Percentiles rank a stretch among this genome's conserved stretches.
These are phyloP conservation scores for Phytophthora pluvialis DNA, from an alignment of 352 stramenopile genomes.

Conservation along the genomic window DNA sequence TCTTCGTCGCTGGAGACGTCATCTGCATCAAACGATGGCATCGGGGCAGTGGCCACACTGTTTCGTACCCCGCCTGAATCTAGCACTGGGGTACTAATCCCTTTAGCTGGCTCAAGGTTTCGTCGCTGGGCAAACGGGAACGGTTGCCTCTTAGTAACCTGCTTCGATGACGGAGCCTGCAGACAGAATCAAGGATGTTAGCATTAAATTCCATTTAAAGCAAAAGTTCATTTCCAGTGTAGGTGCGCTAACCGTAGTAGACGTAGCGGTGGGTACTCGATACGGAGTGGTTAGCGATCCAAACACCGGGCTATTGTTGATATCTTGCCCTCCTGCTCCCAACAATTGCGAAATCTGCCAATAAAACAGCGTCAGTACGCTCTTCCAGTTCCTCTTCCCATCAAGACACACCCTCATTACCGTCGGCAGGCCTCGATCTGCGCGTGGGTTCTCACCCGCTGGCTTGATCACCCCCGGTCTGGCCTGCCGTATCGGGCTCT, in stretches of 20 bases:
- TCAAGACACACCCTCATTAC: slow-evolving; percentile 19
- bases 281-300: slow-evolving; percentile 31
- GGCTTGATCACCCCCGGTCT: slow-evolving; percentile 31
- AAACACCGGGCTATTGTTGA: slow-evolving; percentile 18
- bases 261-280: slow-evolving; percentile 3
- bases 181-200: slow-evolving; percentile 2
- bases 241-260: slow-evolving; percentile 24
- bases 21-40: slow-evolving; percentile 28
- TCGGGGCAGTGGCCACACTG: slow-evolving; percentile 7
- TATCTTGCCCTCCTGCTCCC: slow-evolving; percentile 22
- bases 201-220: not conserved
- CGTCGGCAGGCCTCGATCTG: slow-evolving; percentile 30
- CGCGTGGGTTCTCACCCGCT: slow-evolving; percentile 9
- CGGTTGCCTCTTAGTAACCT: slow-evolving; percentile 27
- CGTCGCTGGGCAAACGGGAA: slow-evolving; percentile 28
- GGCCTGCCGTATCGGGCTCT: slow-evolving; percentile 32
- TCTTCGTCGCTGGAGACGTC: slow-evolving; percentile 69
- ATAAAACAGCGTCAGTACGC: not conserved
- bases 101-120: slow-evolving; percentile 26
- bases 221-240: not conserved
- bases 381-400: not conserved
- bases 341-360: slow-evolving; percentile 35
- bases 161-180: slow-evolving; percentile 34
- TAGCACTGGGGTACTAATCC: slow-evolving; percentile 27
- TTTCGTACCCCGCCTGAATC: slow-evolving; percentile 15